phyloP scores from a whole-genome alignment of 2,329 filamentous ascomycete species.

The Apiospora rasikravindrae region DNA sequence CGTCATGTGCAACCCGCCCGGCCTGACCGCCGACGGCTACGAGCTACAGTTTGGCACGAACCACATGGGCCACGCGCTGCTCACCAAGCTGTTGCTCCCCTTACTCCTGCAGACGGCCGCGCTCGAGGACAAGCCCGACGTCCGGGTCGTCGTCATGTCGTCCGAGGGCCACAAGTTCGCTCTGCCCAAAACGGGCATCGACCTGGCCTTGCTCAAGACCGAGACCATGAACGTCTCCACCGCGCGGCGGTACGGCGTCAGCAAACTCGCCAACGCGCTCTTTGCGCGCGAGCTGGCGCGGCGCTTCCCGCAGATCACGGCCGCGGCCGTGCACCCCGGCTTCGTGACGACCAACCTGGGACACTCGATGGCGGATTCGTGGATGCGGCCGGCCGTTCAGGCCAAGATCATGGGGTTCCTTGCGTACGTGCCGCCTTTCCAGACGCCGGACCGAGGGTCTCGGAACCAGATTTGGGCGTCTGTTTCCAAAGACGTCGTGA shows the following conservation, averaged over 20 bases:
- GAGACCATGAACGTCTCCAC: slow-evolving; percentile 19
- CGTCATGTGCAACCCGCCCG: slow-evolving; percentile 42
- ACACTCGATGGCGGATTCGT: neutral
- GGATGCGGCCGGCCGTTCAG: slow-evolving; percentile 24
- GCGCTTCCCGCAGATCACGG: slow-evolving; percentile 23
- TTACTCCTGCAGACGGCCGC: slow-evolving; percentile 39
- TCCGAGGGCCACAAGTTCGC: slow-evolving; percentile 20
- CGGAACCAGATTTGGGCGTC: slow-evolving; percentile 46
- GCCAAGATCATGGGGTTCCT: slow-evolving; percentile 22
- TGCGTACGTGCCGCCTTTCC: neutral
- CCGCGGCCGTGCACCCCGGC: slow-evolving; percentile 22
- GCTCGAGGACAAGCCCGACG: slow-evolving; percentile 20
- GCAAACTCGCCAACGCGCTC: slow-evolving; percentile 28
- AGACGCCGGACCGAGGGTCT: slow-evolving; percentile 38
- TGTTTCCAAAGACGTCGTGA: slow-evolving; percentile 37
- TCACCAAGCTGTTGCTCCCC: slow-evolving; percentile 45
- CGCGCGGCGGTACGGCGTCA: slow-evolving; percentile 26
- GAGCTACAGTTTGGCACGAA: slow-evolving; percentile 50
- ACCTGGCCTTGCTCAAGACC: slow-evolving; percentile 22
- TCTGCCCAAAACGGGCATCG: slow-evolving; percentile 21
- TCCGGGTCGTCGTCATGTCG: slow-evolving; percentile 25
- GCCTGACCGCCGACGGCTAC: slow-evolving; percentile 48
- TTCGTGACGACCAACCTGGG: slow-evolving; percentile 18
- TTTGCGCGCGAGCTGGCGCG: slow-evolving; percentile 25
- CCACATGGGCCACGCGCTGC: slow-evolving; percentile 44